Evolutionary conservation across 306 rosid genomes (phyloP).

Genomic region (Elaeagnus macrophylla): DNA sequence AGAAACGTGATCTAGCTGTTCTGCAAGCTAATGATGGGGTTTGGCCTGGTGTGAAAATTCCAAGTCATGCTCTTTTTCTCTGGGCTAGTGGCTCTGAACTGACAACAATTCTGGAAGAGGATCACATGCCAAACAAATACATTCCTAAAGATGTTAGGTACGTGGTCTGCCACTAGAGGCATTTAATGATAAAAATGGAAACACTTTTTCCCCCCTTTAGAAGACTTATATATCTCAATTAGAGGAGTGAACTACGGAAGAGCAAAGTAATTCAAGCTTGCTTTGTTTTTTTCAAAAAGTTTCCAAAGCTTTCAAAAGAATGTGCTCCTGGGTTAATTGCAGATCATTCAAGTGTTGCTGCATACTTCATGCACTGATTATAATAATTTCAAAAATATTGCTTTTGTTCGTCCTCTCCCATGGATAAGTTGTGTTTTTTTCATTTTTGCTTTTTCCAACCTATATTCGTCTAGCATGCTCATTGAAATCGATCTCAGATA

Average conservation of each 20-base stretch:
- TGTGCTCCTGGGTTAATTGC: too few relatives aligned
- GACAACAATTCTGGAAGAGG: conserved; percentile 65
- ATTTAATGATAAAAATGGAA: neutral
- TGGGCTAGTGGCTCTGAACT: conserved; percentile 97
- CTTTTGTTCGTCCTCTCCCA: too few relatives aligned
- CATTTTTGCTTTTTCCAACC: neutral
- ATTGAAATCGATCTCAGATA: neutral
- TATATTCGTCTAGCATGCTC: neutral
- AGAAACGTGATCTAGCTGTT: conserved; percentile 83
- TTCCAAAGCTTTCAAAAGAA: neutral
- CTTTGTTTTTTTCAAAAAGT: neutral
- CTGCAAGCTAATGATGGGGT: conserved; percentile 78
- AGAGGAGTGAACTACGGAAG: neutral
- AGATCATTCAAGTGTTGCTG: too few relatives aligned
- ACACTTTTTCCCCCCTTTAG: neutral
- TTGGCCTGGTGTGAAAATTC: conserved; percentile 91
- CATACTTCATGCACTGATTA: too few relatives aligned
- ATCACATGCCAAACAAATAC: conserved; percentile 96
- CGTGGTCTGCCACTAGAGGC: conserved; percentile 3
- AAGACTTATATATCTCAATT: neutral
- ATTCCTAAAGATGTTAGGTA: conserved; percentile 82
- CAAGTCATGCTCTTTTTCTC: conserved; percentile 87
- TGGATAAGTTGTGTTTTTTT: neutral
- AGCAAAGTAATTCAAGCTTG: neutral
- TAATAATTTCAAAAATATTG: too few relatives aligned